Conservation (phyloP, 2,329 filamentous ascomycete genomes). For the Albophoma yamanashiensis region DNA sequence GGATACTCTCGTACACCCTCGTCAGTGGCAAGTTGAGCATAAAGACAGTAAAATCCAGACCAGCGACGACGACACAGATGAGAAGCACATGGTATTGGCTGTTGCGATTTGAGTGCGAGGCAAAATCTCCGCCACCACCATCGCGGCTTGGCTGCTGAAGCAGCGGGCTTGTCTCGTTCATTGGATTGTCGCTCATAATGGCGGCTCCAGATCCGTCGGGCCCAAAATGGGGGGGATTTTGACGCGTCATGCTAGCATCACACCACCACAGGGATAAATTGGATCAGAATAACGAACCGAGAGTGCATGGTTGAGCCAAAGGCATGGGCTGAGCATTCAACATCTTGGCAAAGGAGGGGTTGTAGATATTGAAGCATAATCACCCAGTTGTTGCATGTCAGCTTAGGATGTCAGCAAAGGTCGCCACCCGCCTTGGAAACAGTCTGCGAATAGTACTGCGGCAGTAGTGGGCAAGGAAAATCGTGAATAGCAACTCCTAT, state of each 20-base stretch:
- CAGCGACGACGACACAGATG: not conserved
- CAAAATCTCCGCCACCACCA: not conserved
- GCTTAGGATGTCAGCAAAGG: not conserved
- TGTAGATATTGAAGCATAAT: not conserved
- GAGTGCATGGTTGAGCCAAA: not conserved
- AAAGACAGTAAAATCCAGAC: not conserved
- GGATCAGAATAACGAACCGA: not conserved
- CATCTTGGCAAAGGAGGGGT: not conserved
- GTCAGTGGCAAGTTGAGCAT: not conserved
- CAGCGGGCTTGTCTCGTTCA: not conserved
- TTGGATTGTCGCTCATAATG: not conserved
- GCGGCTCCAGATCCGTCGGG: not conserved
- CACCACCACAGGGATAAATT: not conserved
- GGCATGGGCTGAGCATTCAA: not conserved
- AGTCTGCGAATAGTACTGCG: not conserved
- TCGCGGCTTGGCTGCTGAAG: not conserved
- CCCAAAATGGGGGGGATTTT: not conserved
- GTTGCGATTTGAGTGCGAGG: not conserved
- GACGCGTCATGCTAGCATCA: not conserved
- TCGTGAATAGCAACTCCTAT: not conserved
- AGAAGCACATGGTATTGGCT: not conserved
- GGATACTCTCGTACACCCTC: not conserved
- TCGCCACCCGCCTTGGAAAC: not conserved
- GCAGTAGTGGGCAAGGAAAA: not conserved
- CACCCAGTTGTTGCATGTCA: not conserved